Evolutionary conservation across 2,329 filamentous ascomycete genomes (phyloP), one percentile per base, ranked within the genome.

Genomic region (Ceratocystis cacaofunesta): DNA sequence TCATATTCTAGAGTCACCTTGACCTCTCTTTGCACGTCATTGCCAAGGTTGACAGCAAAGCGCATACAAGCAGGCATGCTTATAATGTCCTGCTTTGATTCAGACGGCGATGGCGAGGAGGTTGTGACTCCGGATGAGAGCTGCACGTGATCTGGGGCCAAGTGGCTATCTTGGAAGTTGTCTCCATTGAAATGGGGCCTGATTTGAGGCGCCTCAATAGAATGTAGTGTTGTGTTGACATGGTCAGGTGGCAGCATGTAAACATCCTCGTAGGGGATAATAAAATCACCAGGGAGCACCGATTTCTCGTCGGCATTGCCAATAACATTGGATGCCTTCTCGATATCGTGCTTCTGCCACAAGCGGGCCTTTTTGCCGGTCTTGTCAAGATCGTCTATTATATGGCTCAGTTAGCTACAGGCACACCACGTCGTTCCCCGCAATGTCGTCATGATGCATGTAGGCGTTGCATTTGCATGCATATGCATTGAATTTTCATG

Each of bases 241-340:
- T 76, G 73, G 0, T 80, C 80, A 0, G 79, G 78, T 48, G 76
- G 75, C 3, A 78, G 76, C 15, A 74, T 69, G 70, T 85, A 82
- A 15, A 75, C 75, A 67, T 81, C 81, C 67, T 86, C 82, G 65
- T 79, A 78, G 0, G 83, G 84, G 48, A 85, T 80, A 60, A 82
- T 79, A 68, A 87, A 87, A 72, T 86, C 85, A 22, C 80, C 83
- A 1, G 83, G 82, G 1, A 84, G 73, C 12, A 85, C 77, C 3
- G 78, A 80, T 17, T 76, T 77, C 19, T 78, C 76, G 58, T 85
- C 81, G 10, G 78, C 78, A 63, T 83, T 79, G 12, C 84, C 85
- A 1, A 86, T 74, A 1, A 87, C 81, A 63, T 78, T 78, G 0
- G 85, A 86, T 67, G 85, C 82, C 30, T 77, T 77, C 71, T 86